Conservation (phyloP, 139 green algal species). For the Tetraselmis striata region DNA sequence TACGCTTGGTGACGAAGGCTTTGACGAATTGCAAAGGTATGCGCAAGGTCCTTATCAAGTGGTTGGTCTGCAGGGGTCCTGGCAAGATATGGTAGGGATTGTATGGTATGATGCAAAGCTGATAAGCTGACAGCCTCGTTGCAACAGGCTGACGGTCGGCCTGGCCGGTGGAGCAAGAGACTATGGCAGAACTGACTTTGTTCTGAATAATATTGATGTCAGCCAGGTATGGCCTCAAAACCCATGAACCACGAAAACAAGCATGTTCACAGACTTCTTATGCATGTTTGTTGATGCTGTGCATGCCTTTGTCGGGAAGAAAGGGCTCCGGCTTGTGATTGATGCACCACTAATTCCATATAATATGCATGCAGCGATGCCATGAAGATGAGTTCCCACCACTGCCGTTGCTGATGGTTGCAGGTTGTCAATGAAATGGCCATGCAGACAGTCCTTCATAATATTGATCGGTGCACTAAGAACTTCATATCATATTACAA, state of each 20-base stretch:
- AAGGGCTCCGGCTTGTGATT: not conserved
- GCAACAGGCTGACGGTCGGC: not conserved
- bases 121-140: not conserved
- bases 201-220: not conserved
- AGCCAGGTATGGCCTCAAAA: not conserved
- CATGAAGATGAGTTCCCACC: not conserved
- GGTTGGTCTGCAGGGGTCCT: not conserved
- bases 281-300: not conserved
- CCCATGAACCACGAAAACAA: not conserved
- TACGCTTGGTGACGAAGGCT: not conserved
- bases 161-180: not conserved
- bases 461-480: not conserved
- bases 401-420: not conserved
- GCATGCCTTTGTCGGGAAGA: not conserved
- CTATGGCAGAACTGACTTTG: not conserved
- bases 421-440: not conserved
- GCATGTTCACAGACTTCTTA: not conserved
- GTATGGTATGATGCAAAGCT: not conserved
- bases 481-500: not conserved
- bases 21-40: not conserved
- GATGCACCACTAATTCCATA: not conserved
- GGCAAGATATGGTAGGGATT: not conserved
- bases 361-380: not conserved
- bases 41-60: not conserved
- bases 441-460: not conserved